Conservation (phyloP, 768 basidiomycete species). For the Tremella yokohamensis region DNA sequence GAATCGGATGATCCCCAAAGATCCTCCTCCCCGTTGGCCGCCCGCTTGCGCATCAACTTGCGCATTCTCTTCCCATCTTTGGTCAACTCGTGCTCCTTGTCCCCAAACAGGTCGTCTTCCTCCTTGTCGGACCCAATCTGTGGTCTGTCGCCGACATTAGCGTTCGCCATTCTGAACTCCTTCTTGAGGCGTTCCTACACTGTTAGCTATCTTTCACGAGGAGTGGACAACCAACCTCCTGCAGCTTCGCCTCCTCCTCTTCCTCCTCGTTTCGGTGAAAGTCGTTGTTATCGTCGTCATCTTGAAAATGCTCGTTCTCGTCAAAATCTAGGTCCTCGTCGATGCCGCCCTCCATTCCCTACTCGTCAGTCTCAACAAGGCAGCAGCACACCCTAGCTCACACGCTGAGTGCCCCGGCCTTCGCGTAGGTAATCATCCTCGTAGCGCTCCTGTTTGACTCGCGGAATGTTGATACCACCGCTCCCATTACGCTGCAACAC, state of each 20-base stretch:
- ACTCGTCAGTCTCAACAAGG: background rate
- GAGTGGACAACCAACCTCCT: conserved; percentile 20
- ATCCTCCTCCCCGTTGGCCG: conserved; percentile 21
- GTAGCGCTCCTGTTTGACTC: conserved; percentile 29
- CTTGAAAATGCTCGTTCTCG: conserved; percentile 40
- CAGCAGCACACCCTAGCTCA: conserved; percentile 15
- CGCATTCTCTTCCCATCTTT: conserved; percentile 37
- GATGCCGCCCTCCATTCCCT: conserved; percentile 43
- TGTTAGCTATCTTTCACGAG: background rate
- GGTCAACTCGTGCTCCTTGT: conserved; percentile 21
- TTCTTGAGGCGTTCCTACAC: conserved; percentile 36
- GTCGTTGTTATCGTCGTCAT: conserved; percentile 44
- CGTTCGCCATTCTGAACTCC: conserved; percentile 41
- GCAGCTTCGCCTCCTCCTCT: conserved; percentile 36
- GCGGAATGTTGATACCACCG: conserved; percentile 3
- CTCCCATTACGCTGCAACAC: conserved; percentile 11
- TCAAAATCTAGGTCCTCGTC: conserved; percentile 46
- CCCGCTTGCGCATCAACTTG: conserved; percentile 36
- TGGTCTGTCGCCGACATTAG: conserved; percentile 39
- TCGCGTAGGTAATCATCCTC: conserved; percentile 40
- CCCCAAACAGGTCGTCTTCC: conserved; percentile 34
- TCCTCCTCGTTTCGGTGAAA: conserved; percentile 43
- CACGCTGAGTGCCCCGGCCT: conserved; percentile 27
- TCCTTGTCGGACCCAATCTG: conserved; percentile 33
- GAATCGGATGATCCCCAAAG: conserved; percentile 24